A percentile compares a stretch with the other conserved stretches of the same genome.
Conservation (phyloP, 805 yeast genomes). For the Myxozyma vanderwaltii region DNA sequence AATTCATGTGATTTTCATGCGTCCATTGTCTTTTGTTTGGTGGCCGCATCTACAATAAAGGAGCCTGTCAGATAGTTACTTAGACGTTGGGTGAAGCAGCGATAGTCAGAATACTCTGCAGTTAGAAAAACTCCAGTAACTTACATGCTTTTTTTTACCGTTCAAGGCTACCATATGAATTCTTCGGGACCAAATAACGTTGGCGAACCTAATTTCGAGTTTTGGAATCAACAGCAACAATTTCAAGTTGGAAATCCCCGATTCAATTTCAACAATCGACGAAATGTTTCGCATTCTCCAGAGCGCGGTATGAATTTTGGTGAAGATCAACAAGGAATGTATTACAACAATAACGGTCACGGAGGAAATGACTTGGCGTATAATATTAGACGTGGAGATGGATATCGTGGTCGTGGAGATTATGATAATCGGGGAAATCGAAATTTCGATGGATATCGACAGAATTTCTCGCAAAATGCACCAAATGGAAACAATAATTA, state of each 20-base stretch:
- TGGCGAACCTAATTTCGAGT: conserved; percentile 3
- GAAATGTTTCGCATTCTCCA: not conserved
- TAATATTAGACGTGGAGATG: not conserved
- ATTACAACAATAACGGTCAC: conserved; percentile 9
- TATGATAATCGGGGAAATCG: conserved; percentile 3
- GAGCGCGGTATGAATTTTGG: not conserved
- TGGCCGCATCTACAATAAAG: not conserved
- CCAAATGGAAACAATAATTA: not conserved
- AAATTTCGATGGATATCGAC: not conserved
- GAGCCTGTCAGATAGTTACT: not conserved
- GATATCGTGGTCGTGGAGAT: conserved; percentile 1
- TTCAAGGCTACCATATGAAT: conserved; percentile 13
- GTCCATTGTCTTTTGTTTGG: not conserved
- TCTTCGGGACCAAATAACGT: not conserved
- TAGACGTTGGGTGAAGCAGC: not conserved
- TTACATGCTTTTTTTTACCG: not conserved
- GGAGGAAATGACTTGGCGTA: conserved; percentile 1
- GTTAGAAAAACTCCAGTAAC: not conserved
- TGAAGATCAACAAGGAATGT: not conserved
- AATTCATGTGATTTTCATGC: not conserved
- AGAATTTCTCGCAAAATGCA: not conserved
- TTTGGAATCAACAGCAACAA: conserved; percentile 17
- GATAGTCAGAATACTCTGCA: not conserved
- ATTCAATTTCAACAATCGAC: not conserved
- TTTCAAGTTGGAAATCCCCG: not conserved